Evolutionary conservation across 1,139 yeast species (phyloP).

Genomic region (Sugiyamaella neomexicana): DNA sequence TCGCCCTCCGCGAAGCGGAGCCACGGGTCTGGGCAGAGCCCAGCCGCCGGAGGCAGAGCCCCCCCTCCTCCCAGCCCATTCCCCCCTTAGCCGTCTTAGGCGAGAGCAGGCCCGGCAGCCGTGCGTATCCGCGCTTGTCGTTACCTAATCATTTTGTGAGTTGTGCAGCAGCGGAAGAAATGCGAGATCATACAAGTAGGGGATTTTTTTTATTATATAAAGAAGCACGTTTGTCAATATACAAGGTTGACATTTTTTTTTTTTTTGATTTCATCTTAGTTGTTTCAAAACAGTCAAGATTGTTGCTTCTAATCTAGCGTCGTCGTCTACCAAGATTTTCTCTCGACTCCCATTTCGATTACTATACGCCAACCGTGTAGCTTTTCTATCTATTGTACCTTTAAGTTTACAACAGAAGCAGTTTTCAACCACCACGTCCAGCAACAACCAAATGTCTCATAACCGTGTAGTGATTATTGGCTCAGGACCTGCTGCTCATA

Average conservation of each 20-base stretch:
- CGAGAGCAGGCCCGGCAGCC: too few species aligned
- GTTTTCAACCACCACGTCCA: conserved; percentile 11
- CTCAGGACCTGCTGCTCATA: conserved; percentile 99
- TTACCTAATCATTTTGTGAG: background rate
- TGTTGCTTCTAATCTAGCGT: background rate
- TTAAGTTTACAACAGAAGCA: background rate
- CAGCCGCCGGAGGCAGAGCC: background rate
- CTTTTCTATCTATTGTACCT: conserved; percentile 9
- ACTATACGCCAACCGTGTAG: conserved; percentile 1
- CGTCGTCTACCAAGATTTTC: conserved; percentile 9
- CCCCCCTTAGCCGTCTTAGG: too few species aligned
- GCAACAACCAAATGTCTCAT: conserved; percentile 50
- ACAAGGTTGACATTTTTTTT: background rate
- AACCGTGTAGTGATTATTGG: conserved; percentile 90
- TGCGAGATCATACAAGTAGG: background rate
- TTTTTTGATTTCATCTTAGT: background rate
- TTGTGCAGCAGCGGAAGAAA: background rate
- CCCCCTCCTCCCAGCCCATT: background rate
- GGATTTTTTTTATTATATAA: conserved; percentile 3
- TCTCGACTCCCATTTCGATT: conserved; percentile 14
- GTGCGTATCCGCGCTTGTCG: background rate
- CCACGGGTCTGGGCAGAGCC: background rate
- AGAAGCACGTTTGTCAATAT: background rate
- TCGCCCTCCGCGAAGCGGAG: background rate
- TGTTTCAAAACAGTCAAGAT: background rate